Evolutionary conservation across 1,284 basidiomycete genomes (phyloP).

Genomic region (Malassezia cuniculi): DNA sequence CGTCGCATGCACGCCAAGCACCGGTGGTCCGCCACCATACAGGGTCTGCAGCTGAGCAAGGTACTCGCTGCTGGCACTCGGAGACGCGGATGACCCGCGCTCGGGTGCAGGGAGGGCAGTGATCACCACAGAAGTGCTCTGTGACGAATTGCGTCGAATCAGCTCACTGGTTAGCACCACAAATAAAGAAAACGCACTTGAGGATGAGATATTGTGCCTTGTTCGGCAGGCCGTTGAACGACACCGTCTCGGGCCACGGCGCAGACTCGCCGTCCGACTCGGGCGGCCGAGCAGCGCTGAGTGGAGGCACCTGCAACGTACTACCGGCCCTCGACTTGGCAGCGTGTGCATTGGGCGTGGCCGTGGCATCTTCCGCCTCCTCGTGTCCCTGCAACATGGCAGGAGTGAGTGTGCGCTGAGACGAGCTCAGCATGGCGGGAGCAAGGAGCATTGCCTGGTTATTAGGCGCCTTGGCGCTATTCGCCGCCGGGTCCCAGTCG

Average conservation of each 20-base stretch:
- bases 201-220: constrained; percentile 42
- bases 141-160: constrained; percentile 32
- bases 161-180: constrained; percentile 18
- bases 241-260: constrained; percentile 10
- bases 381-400: constrained; percentile 22
- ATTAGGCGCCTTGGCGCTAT: not conserved
- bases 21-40: constrained; percentile 35
- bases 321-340: not conserved
- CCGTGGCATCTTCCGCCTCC: no score
- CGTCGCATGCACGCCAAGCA: constrained; percentile 40
- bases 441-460: not conserved
- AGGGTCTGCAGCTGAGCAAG: constrained; percentile 36
- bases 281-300: not conserved
- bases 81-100: constrained; percentile 29
- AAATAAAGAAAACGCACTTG: constrained; percentile 14
- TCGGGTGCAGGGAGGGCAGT: constrained; percentile 42
- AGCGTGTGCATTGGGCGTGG: constrained; percentile 1
- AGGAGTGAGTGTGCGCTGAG: constrained; percentile 27
- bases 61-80: constrained; percentile 25
- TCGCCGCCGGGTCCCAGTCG: constrained; percentile 12
- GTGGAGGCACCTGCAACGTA: not conserved
- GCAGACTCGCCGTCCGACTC: constrained; percentile 1
- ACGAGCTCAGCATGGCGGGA: constrained; percentile 27
- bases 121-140: constrained; percentile 34
- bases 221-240: constrained; percentile 43